Evolutionary conservation across 2,329 filamentous ascomycete species (phyloP), one percentile per base, ranked within the genome.

Genomic region (Beauveria varroae): DNA sequence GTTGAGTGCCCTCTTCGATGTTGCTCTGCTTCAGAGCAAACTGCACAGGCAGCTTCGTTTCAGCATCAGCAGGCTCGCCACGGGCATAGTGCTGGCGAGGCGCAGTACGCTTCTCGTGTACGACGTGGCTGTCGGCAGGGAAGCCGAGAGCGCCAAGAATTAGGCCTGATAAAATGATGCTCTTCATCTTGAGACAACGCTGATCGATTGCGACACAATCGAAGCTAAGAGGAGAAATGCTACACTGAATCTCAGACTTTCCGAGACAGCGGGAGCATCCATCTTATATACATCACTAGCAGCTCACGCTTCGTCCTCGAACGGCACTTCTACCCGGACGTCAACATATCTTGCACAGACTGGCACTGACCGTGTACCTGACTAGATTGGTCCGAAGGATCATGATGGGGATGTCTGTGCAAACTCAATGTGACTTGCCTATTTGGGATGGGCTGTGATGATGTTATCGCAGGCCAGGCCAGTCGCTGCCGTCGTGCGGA

Each of bases 21-120:
- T 79, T 79, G 41, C 73, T 73, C 63, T 80, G 77, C 20, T 72
- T 67, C n/a, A 80, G 69, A 7, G 76, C 78, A 46, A 80, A 76
- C 54, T 72, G 72, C 8, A 76, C 70, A 18, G 74, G 73, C 22
- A 76, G 56, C 12, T 57, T 44, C 60, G n/a, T 22, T 16, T 9
- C 37, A 28, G 52, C 62, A 44, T 62, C 60, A 7, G 60, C 60
- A 3, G 64, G 51, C 52, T 58, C 64, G 5, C 63, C 56, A 20
- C 53, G 64, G 26, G 55, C 53, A 8, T 61, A 34, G 34, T 58
- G 51, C 20, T 56, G 47, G 26, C 49, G 54, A n/a, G 63, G 53
- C 8, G 58, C 34, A 3, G 37, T 20, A 10, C 64, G 64, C 55
- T 63, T 65, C 55, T 65, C 60, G 24, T 65, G 64, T 18, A 64